Evolutionary conservation across 306 rosid genomes (phyloP).

Genomic region (Gynostemma pentaphyllum): DNA sequence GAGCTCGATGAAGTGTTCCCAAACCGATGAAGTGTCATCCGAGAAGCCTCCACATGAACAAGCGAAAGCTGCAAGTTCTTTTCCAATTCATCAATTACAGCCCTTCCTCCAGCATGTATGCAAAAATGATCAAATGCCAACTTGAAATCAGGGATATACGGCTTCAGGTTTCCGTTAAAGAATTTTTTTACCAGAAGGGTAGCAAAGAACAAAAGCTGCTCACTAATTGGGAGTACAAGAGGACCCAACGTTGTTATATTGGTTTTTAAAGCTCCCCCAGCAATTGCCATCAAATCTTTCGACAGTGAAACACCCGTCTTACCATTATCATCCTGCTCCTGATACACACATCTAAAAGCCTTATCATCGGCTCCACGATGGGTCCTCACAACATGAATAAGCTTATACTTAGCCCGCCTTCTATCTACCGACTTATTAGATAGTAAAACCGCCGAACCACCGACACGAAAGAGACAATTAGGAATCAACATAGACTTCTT

Average conservation of each 20-base stretch:
- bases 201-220: slow-evolving; percentile 59
- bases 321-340: slow-evolving; percentile 58
- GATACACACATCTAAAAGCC: slow-evolving; percentile 61
- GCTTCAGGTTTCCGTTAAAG: slow-evolving; percentile 36
- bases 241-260: slow-evolving; percentile 71
- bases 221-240: slow-evolving; percentile 66
- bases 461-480: slow-evolving; percentile 63
- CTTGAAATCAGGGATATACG: slow-evolving; percentile 70
- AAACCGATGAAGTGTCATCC: slow-evolving; percentile 70
- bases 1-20: slow-evolving; percentile 84
- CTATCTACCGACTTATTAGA: slow-evolving; percentile 42
- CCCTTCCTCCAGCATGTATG: slow-evolving; percentile 72
- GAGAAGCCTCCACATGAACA: slow-evolving; percentile 65
- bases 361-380: slow-evolving; percentile 61
- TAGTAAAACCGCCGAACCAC: slow-evolving; percentile 42
- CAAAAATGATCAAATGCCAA: slow-evolving; percentile 76
- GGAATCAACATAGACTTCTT: slow-evolving; percentile 70
- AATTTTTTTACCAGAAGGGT: slow-evolving; percentile 47
- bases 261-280: slow-evolving; percentile 60
- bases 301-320: slow-evolving; percentile 71
- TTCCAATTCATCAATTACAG: slow-evolving; percentile 79
- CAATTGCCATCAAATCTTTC: slow-evolving; percentile 69
- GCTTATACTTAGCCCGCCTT: slow-evolving; percentile 49
- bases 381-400: slow-evolving; percentile 58
- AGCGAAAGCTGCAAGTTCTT: slow-evolving; percentile 56